These are phyloP conservation scores for Camellia oleifera DNA, from an alignment of 179 eudicot genomes.

Conservation along the genomic window DNA sequence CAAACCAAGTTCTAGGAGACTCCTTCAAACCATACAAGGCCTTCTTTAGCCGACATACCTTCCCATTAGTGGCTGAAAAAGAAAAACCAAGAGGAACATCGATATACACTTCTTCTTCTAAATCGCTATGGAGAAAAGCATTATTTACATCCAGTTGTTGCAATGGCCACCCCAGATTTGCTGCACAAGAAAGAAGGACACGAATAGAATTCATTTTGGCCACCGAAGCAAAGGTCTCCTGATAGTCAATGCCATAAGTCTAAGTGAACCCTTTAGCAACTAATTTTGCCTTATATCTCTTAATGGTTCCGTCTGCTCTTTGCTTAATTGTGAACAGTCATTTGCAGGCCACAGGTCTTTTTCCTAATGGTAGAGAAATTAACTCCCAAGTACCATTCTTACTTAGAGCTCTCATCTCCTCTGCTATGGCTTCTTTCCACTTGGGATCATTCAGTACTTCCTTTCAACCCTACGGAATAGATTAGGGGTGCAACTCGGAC, in stretches of 20 bases:
- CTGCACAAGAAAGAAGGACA: neutral
- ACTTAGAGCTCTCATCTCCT: neutral
- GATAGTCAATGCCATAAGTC: neutral
- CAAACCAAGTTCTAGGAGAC: neutral
- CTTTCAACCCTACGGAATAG: neutral
- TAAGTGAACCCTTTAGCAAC: neutral
- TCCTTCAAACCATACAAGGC: neutral
- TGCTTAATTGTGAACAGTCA: neutral
- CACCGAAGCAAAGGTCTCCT: neutral
- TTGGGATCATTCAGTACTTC: neutral
- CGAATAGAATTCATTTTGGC: neutral
- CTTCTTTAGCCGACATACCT: neutral
- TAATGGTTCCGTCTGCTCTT: neutral
- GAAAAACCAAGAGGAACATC: neutral
- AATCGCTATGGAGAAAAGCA: neutral
- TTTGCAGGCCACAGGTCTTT: neutral
- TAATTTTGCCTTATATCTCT: neutral
- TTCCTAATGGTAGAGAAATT: neutral
- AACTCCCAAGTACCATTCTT: neutral
- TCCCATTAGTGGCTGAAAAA: neutral
- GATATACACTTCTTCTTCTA: neutral
- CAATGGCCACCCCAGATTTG: neutral
- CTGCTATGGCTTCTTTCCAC: neutral
- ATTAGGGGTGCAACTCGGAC: too few relatives aligned
- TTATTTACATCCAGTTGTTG: neutral